These are phyloP conservation scores for Rhodotorula paludigena DNA, from an alignment of 768 basidiomycete species.

Conservation along the genomic window DNA sequence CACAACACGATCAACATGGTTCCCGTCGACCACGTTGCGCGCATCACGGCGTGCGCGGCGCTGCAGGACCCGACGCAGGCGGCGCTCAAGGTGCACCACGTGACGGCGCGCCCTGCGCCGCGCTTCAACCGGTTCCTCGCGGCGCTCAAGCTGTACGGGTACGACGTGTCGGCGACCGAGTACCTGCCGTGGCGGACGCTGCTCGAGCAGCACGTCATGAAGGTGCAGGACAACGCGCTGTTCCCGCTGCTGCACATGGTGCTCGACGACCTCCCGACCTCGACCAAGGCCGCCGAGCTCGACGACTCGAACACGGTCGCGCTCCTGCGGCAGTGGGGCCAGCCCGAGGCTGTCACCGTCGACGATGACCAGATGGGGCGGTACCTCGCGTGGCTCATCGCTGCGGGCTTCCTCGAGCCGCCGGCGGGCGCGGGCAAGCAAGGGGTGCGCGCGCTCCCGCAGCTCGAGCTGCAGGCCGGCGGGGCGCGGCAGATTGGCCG, in stretches of 20 bases:
- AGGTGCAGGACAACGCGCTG: constrained; percentile 88
- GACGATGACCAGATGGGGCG: constrained; percentile 69
- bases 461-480: constrained; percentile 25
- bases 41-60: constrained; percentile 68
- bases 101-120: constrained; percentile 77
- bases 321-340: constrained; percentile 54
- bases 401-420: constrained; percentile 69
- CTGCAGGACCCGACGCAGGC: constrained; percentile 52
- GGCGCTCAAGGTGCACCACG: constrained; percentile 64
- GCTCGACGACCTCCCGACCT: constrained; percentile 91
- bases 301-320: constrained; percentile 77
- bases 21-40: constrained; percentile 92
- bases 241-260: constrained; percentile 97
- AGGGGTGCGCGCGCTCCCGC: constrained; percentile 23
- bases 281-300: constrained; percentile 85
- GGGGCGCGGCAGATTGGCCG: constrained; percentile 31
- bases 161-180: constrained; percentile 68
- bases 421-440: constrained; percentile 47
- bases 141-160: constrained; percentile 72
- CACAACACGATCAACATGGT: constrained; percentile 98
- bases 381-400: constrained; percentile 88
- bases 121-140: constrained; percentile 83
- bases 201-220: constrained; percentile 91
- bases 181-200: constrained; percentile 86
- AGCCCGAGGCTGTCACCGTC: constrained; percentile 57